Percentiles rank a stretch among this genome's conserved stretches.
These are phyloP conservation scores for Arabidopsis suecica DNA, from an alignment of 345 rosid species.

Conservation along the genomic window DNA sequence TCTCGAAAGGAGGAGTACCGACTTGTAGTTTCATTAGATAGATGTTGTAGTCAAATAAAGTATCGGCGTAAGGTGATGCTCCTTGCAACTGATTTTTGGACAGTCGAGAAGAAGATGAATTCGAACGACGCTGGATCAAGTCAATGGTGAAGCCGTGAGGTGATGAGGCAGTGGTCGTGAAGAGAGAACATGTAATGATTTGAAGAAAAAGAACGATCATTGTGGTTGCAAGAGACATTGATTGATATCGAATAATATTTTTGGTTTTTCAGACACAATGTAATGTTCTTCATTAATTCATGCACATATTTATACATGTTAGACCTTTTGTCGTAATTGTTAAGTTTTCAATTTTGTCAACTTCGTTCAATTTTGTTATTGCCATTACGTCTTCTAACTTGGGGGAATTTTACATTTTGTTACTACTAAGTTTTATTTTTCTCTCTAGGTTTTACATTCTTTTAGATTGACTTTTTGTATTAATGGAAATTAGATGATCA, in stretches of 20 bases:
- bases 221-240: constrained; percentile 7
- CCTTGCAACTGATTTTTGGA: background rate
- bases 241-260: background rate
- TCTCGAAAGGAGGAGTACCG: constrained; percentile 26
- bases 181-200: constrained; percentile 24
- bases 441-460: background rate
- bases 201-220: constrained; percentile 13
- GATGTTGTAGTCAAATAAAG: background rate
- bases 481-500: background rate
- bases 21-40: constrained; percentile 36
- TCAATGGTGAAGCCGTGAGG: background rate
- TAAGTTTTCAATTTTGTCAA: background rate
- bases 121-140: constrained; percentile 12
- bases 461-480: background rate
- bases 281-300: background rate
- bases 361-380: background rate
- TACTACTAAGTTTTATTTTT: background rate
- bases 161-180: constrained; percentile 19
- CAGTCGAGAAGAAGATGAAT: background rate
- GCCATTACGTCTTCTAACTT: background rate
- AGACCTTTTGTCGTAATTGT: background rate
- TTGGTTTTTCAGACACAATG: background rate
- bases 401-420: background rate
- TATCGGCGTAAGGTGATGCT: constrained; percentile 17
- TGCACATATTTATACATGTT: background rate